Evolutionary conservation across 1,139 yeast genomes (phyloP), one percentile per base, ranked within the genome.

Genomic region (Protomyces inundatus): DNA sequence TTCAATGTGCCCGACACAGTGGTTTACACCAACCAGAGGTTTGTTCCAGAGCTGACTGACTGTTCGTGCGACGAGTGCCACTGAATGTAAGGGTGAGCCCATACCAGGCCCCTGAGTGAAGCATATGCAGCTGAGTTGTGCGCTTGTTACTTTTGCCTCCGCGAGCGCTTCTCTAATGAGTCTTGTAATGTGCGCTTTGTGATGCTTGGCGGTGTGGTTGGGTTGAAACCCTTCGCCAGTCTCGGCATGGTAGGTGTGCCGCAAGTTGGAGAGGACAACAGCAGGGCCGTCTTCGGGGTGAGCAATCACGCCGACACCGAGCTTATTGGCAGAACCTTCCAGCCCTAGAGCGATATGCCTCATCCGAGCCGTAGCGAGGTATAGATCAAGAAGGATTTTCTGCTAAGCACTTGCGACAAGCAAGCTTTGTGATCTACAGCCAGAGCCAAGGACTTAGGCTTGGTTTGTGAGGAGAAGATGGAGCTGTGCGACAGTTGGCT

Each of bases 31-130:
- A 4, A 93, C 87, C 46, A 93, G 74, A 0, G 98, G 98, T 37
- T 88, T 78, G 4, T 82, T 73, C 96, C 96, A 90, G 71, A 93
- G 73, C 69, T 87, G 84, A 23, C 93, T 80, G 55, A 91, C 77
- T 0, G 97, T 86, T 71, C 99, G 80, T 1, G 98, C 98, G 0
- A 96, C 96, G 54, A 93, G 80, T 1, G 88, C 98, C 48, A 90
- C 97, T 68, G 95, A 85, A 71, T 93, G 97, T 65, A 93, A 77
- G 0, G 98, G 99, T 0, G 98, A 98, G 2, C 98, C 99, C 98
- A 93, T 95, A 1, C 99, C 99, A 0, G 98, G 98, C 3, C 98
- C 99, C 75, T 88, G 95, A 1, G 98, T 93, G 74, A 91, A 93
- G 74, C 97, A 90, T 63, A 93, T 88, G 70, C 95, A 90, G 74